Percentiles rank a stretch among this genome's conserved stretches.
These are phyloP conservation scores for Claviceps capensis DNA, from an alignment of 2,329 filamentous ascomycete species.

Conservation along the genomic window DNA sequence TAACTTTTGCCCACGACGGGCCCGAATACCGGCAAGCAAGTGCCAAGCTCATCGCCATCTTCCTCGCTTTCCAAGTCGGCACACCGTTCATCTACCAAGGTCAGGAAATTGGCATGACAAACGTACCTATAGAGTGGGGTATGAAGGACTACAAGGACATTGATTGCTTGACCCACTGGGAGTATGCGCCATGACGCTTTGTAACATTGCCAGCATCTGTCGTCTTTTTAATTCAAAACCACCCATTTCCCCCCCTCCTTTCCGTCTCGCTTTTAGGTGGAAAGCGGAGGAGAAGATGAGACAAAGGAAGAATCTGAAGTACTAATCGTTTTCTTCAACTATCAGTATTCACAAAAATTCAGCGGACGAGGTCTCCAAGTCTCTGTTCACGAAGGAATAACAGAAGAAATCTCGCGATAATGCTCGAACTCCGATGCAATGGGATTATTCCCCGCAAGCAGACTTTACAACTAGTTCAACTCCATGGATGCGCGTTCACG, in stretches of 20 bases:
- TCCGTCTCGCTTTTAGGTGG: not conserved
- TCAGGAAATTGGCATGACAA: slow-evolving; percentile 54
- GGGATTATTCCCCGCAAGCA: slow-evolving; percentile 43
- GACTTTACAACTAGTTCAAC: slow-evolving; percentile 46
- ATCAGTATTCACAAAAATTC: slow-evolving; percentile 23
- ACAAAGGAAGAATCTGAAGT: not conserved
- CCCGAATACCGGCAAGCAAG: slow-evolving; percentile 33
- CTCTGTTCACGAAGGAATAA: slow-evolving; percentile 29
- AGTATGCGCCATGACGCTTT: slow-evolving; percentile 15
- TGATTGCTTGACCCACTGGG: slow-evolving; percentile 39
- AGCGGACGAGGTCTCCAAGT: slow-evolving; percentile 23
- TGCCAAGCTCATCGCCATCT: slow-evolving; percentile 46
- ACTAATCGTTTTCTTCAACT: slow-evolving; percentile 2
- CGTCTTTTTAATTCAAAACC: not conserved
- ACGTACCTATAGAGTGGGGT: slow-evolving; percentile 45
- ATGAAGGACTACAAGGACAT: slow-evolving; percentile 58
- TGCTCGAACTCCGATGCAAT: slow-evolving; percentile 58
- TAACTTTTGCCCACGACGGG: slow-evolving; percentile 33
- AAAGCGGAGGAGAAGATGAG: not conserved
- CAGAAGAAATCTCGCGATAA: slow-evolving; percentile 53
- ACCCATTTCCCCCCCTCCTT: not conserved
- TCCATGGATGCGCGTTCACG: slow-evolving; percentile 61
- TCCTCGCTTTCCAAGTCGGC: slow-evolving; percentile 43
- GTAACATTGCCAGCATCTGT: not conserved
- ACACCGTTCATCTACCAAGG: slow-evolving; percentile 58